Evolutionary conservation across 768 basidiomycete species (phyloP), one percentile per base, ranked within the genome.

Genomic region (Mycena maculata): DNA sequence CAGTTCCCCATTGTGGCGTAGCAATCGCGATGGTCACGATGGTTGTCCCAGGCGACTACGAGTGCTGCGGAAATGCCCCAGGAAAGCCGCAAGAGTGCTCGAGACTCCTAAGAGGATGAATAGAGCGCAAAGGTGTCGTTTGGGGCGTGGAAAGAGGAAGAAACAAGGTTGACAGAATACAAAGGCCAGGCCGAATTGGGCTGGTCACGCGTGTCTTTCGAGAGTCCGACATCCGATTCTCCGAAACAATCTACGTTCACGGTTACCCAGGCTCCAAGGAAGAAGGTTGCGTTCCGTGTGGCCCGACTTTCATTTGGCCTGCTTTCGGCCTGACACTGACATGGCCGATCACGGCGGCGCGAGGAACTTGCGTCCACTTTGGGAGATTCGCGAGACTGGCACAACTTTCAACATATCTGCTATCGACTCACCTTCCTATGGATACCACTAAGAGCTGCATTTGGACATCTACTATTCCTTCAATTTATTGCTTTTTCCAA

Each of bases 1-100:
- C 69, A 71, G 59, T 48, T 67, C 41, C 69, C 69, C 69, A 71
- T 71, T 1, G 61, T 57, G 54, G 23, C 18, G 44, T 45, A 27
- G 55, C 50, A 25, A 38, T 18, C 13, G 45, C 22, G 13, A 6
- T 33, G 18, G 15, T 52, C 4, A n/a, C n/a, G n/a, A n/a, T n/a
- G n/a, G n/a, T n/a, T 23, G 28, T 30, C 4, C 13, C 25, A 49
- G 36, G 53, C 38, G 36, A 28, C 28, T 25, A 39, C 31, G 30
- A 56, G 55, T 28, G 20, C 50, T 31, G 57, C 31, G 42, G 59
- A 41, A 30, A 4, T 23, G 22, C 28, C 2, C 20, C 27, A 31
- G 33, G 33, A 30, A 20, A 18, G 18, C 28, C 18, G 25, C 20
- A 49, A 42, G 44, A 31, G 38, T n/a, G 27, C 23, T 47, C 30